These are phyloP conservation scores for Fusarium udum DNA, from an alignment of 2,329 filamentous ascomycete genomes.

Conservation along the genomic window DNA sequence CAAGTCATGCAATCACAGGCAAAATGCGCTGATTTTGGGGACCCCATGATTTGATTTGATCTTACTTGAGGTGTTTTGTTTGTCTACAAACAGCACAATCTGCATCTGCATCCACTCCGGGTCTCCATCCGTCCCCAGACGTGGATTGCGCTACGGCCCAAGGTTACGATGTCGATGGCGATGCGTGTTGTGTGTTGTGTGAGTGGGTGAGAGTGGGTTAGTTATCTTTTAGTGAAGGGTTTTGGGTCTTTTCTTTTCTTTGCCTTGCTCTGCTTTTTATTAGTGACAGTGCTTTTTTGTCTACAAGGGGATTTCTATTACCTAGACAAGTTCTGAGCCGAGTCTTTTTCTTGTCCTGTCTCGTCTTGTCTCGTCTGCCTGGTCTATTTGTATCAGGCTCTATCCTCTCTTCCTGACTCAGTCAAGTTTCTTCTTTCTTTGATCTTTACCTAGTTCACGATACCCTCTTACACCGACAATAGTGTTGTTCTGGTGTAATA, in stretches of 20 bases:
- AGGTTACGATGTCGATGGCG: constrained; percentile 21
- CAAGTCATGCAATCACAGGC: constrained; percentile 39
- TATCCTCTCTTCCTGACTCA: not conserved
- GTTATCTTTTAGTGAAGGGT: constrained; percentile 8
- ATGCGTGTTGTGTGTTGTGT: constrained; percentile 20
- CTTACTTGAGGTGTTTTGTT: constrained; percentile 7
- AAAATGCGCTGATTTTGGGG: constrained; percentile 41
- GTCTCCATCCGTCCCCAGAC: constrained; percentile 41
- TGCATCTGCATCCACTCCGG: constrained; percentile 25
- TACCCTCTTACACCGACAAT: constrained; percentile 26
- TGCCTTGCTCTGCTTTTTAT: not conserved
- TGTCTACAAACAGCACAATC: not conserved
- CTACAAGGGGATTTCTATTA: constrained; percentile 22
- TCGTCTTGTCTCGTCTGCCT: not conserved
- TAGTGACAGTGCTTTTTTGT: constrained; percentile 18
- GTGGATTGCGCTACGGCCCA: constrained; percentile 29
- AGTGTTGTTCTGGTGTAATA: constrained; percentile 12
- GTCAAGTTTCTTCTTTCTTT: not conserved
- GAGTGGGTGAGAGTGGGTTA: constrained; percentile 15
- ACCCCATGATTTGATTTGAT: constrained; percentile 15
- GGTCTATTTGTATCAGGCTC: constrained; percentile 27
- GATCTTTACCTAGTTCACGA: not conserved
- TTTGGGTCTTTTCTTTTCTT: constrained; percentile 3
- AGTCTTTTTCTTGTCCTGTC: not conserved
- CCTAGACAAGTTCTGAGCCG: constrained; percentile 9